phyloP scores from a whole-genome alignment of 2,329 filamentous ascomycete genomes.

The Colletotrichum chrysophilum region DNA sequence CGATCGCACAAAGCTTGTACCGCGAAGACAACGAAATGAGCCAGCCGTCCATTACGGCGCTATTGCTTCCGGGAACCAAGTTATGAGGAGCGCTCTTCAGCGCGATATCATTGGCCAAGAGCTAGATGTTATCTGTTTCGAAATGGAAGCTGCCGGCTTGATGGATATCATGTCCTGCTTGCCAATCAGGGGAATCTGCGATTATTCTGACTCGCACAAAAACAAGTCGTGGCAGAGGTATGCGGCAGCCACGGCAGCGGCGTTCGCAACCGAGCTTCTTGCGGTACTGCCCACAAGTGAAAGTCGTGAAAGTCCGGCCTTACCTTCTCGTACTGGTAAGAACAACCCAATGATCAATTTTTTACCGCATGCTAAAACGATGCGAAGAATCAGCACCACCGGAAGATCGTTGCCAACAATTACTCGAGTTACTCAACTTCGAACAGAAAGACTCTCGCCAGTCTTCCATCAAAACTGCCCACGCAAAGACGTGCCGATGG shows the following conservation, averaged over 20 bases:
- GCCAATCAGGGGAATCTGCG: conserved; percentile 38
- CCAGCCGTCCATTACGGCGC: conserved; percentile 21
- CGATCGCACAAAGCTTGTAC: background rate
- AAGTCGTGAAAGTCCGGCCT: fast-evolving
- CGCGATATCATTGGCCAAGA: conserved; percentile 31
- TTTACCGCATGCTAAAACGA: background rate
- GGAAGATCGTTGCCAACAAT: background rate
- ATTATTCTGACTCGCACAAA: conserved; percentile 43
- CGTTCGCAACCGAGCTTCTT: conserved; percentile 24
- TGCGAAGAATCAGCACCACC: background rate
- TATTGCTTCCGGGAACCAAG: conserved; percentile 33
- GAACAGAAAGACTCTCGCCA: conserved; percentile 15
- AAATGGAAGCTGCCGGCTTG: conserved; percentile 31
- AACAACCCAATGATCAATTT: too few relatives aligned
- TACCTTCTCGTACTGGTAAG: fast-evolving
- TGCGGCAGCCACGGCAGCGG: conserved; percentile 36
- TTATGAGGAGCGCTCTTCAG: conserved; percentile 33
- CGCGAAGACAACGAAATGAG: background rate
- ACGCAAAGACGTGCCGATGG: conserved; percentile 26
- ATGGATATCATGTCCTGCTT: conserved; percentile 29
- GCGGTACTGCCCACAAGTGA: background rate
- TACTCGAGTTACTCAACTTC: conserved; percentile 21
- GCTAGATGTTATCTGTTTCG: conserved; percentile 19
- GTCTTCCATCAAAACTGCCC: conserved; percentile 6
- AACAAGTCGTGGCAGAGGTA: conserved; percentile 38